Percentiles rank a stretch among this genome's conserved stretches.
Evolutionary conservation across 2,329 filamentous ascomycete species (phyloP).

Genomic region (Alternaria conjuncta): DNA sequence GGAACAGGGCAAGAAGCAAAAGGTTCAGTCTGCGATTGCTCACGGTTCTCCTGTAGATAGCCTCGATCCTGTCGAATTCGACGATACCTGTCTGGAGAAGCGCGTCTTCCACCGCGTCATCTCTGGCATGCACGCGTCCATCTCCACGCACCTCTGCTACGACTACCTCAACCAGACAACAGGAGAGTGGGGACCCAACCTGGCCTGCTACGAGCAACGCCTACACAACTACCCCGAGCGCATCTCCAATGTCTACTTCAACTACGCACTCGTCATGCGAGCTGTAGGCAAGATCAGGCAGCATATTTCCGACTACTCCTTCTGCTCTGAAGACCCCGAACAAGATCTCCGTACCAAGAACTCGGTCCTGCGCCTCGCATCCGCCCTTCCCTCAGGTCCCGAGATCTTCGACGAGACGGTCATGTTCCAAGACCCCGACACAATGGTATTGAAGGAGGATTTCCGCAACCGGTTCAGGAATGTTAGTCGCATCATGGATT

Average conservation of each 20-base stretch:
- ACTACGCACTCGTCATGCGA: constrained; percentile 93
- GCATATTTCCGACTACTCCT: constrained; percentile 83
- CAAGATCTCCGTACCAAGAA: constrained; percentile 81
- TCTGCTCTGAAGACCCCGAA: constrained; percentile 82
- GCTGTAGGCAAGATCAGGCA: constrained; percentile 89
- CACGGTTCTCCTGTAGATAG: constrained; percentile 63
- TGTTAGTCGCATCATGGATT: constrained; percentile 96
- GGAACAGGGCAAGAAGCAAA: constrained; percentile 66
- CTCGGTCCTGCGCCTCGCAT: constrained; percentile 79
- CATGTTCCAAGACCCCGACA: constrained; percentile 81
- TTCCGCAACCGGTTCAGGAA: constrained; percentile 98
- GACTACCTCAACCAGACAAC: constrained; percentile 95
- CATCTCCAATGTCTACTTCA: constrained; percentile 98
- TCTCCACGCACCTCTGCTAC: constrained; percentile 95
- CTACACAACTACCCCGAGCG: constrained; percentile 86
- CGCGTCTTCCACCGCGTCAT: constrained; percentile 97
- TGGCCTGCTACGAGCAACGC: constrained; percentile 86
- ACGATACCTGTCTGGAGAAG: constrained; percentile 96
- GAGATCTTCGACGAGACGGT: constrained; percentile 92
- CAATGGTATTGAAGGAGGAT: constrained; percentile 88
- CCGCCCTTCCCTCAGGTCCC: constrained; percentile 68
- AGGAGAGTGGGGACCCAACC: constrained; percentile 88
- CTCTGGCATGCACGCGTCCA: constrained; percentile 97
- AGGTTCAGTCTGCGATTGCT: constrained; percentile 63
- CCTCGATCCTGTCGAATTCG: constrained; percentile 72